phyloP scores from a whole-genome alignment of 768 basidiomycete species.

The Crucibulum laeve region DNA sequence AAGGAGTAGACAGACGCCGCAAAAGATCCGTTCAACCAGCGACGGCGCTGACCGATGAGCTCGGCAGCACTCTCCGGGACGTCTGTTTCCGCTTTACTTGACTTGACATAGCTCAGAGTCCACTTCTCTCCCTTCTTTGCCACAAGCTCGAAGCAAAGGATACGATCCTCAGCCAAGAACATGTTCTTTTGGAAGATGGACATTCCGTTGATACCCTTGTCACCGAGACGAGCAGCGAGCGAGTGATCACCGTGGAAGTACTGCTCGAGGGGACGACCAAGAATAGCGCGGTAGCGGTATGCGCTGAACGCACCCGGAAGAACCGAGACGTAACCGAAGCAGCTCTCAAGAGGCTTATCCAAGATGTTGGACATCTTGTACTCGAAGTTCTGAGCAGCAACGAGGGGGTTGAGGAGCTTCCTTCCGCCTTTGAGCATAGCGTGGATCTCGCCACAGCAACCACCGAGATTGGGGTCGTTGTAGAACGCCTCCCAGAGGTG shows the following conservation, averaged over 20 bases:
- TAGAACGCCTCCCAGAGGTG: constrained; percentile 93
- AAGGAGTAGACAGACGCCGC: constrained; percentile 89
- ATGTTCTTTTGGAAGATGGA: constrained; percentile 93
- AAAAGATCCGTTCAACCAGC: constrained; percentile 96
- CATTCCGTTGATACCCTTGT: constrained; percentile 95
- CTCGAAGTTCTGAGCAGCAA: constrained; percentile 96
- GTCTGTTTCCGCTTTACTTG: constrained; percentile 93
- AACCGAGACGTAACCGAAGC: constrained; percentile 94
- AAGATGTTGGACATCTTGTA: constrained; percentile 99
- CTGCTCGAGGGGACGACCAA: constrained; percentile 81
- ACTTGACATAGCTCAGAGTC: constrained; percentile 89
- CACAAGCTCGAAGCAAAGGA: constrained; percentile 94
- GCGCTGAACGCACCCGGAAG: constrained; percentile 96
- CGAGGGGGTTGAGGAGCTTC: constrained; percentile 87
- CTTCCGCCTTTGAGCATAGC: constrained; percentile 93
- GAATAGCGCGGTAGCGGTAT: constrained; percentile 89
- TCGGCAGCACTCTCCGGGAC: constrained; percentile 92
- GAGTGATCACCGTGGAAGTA: constrained; percentile 88
- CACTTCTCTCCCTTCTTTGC: constrained; percentile 85
- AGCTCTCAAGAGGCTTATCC: constrained; percentile 93
- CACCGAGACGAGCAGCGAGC: constrained; percentile 85
- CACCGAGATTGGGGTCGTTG: constrained; percentile 72
- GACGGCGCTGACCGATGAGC: constrained; percentile 90
- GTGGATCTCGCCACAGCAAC: constrained; percentile 93
- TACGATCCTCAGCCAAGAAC: constrained; percentile 88